phyloP scores from a whole-genome alignment of 495 filamentous ascomycete species.

The Penicilliopsis zonata region DNA sequence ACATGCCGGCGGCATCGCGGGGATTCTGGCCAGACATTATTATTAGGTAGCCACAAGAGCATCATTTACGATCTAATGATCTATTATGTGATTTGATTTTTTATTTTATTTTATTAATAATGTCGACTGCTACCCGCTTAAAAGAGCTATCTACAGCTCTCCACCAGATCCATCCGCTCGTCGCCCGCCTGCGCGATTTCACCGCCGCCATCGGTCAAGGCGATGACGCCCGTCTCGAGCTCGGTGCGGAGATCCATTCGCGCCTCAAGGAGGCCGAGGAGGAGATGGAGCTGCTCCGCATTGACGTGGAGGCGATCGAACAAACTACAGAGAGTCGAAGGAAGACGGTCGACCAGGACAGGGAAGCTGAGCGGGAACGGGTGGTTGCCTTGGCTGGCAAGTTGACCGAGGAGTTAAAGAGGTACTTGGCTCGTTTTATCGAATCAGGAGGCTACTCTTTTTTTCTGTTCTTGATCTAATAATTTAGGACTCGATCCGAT shows the following conservation, averaged over 20 bases:
- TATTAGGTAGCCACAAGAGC: too few species aligned
- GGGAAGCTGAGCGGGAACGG: conserved; percentile 43
- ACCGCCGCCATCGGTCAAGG: conserved; percentile 47
- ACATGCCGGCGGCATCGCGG: too few species aligned
- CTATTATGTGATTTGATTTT: too few species aligned
- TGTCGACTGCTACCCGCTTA: conserved; percentile 50
- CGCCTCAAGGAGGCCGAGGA: conserved; percentile 74
- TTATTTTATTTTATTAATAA: conserved; percentile 5
- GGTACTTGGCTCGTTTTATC: conserved; percentile 28
- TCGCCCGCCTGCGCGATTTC: conserved; percentile 59
- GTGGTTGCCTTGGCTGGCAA: conserved; percentile 51
- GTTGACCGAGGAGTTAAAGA: conserved; percentile 55
- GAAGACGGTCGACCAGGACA: conserved; percentile 30
- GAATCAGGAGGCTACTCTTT: background rate
- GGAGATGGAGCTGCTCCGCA: conserved; percentile 68
- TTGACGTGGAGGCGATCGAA: conserved; percentile 62
- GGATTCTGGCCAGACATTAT: too few species aligned
- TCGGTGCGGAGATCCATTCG: conserved; percentile 72
- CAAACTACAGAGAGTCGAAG: conserved; percentile 23
- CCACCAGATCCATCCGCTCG: conserved; percentile 57
- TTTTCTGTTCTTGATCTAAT: background rate
- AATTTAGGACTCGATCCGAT: conserved; percentile 48
- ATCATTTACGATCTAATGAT: too few species aligned
- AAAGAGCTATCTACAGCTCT: conserved; percentile 56
- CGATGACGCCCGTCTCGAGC: conserved; percentile 59